Conservation (phyloP, 305 asterid species). For the Coffea humblotiana region DNA sequence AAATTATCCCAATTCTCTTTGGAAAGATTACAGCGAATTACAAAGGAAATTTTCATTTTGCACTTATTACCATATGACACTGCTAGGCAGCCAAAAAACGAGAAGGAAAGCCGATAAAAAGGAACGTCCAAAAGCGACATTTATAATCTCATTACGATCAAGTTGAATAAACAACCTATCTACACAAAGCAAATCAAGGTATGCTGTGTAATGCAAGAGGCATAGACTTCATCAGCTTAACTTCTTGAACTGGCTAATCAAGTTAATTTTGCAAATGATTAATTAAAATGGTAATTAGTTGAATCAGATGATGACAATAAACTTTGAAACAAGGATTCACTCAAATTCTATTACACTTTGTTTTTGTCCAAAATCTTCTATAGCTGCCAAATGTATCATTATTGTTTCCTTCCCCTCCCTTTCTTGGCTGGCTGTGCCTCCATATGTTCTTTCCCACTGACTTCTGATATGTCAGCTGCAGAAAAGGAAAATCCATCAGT, state of each 20-base stretch:
- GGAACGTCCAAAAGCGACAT: not conserved
- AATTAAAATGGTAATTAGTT: not conserved
- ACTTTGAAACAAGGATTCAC: not conserved
- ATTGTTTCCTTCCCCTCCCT: constrained; percentile 88
- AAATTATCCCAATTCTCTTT: too few relatives aligned
- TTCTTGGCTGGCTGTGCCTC: constrained; percentile 73
- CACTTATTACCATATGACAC: not conserved
- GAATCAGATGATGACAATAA: not conserved
- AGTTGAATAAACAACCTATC: not conserved
- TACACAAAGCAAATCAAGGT: not conserved
- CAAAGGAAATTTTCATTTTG: too few relatives aligned
- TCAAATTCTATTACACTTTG: constrained; percentile 2
- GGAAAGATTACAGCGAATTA: not conserved
- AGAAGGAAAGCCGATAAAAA: not conserved
- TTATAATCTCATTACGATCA: not conserved
- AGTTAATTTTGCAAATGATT: not conserved
- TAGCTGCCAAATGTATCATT: constrained; percentile 26
- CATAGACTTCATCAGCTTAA: not conserved
- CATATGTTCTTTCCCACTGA: constrained; percentile 68
- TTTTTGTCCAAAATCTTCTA: not conserved
- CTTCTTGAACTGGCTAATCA: not conserved
- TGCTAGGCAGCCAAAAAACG: not conserved
- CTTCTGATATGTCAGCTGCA: constrained; percentile 77
- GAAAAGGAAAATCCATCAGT: constrained; percentile 1
- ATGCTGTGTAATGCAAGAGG: not conserved